Conservation (phyloP, 2,329 filamentous ascomycete genomes). For the Calcarisporium arbuscula region DNA sequence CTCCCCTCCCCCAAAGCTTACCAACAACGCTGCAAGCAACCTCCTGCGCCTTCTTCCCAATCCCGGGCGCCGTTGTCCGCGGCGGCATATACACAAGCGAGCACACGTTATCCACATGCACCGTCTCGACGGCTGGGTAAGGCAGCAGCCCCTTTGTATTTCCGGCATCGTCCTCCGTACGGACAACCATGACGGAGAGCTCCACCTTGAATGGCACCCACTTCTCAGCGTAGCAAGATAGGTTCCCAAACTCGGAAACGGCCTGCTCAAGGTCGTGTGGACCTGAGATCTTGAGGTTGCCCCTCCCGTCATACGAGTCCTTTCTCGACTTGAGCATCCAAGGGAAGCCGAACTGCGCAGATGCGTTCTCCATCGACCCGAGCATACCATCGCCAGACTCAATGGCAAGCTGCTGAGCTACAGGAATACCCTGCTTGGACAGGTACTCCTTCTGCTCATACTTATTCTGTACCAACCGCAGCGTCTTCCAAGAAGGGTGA, state of each 20-base stretch:
- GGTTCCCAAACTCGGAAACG: conserved; percentile 59
- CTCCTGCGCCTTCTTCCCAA: conserved; percentile 62
- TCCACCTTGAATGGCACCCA: conserved; percentile 83
- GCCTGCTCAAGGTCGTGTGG: conserved; percentile 52
- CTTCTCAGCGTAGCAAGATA: conserved; percentile 81
- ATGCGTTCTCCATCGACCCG: conserved; percentile 57
- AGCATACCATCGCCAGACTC: conserved; percentile 46
- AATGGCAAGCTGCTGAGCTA: conserved; percentile 64
- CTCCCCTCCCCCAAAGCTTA: conserved; percentile 79
- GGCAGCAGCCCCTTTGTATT: conserved; percentile 50
- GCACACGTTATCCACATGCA: conserved; percentile 94
- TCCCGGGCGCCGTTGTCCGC: conserved; percentile 55
- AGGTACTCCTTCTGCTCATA: conserved; percentile 83
- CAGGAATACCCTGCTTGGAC: conserved; percentile 58
- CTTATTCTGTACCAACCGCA: conserved; percentile 90
- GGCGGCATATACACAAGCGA: conserved; percentile 86
- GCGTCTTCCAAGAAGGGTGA: conserved; percentile 79
- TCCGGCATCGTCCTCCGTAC: conserved; percentile 65
- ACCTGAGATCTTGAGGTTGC: conserved; percentile 48
- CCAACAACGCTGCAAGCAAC: conserved; percentile 74
- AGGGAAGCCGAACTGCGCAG: conserved; percentile 65
- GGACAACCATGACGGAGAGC: conserved; percentile 89
- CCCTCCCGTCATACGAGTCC: conserved; percentile 86
- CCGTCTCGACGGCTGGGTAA: conserved; percentile 87
- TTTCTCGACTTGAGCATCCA: conserved; percentile 90